Evolutionary conservation across 139 green algal species (phyloP), one percentile per base, ranked within the genome.

Genomic region (Edaphochlamys debaryana): DNA sequence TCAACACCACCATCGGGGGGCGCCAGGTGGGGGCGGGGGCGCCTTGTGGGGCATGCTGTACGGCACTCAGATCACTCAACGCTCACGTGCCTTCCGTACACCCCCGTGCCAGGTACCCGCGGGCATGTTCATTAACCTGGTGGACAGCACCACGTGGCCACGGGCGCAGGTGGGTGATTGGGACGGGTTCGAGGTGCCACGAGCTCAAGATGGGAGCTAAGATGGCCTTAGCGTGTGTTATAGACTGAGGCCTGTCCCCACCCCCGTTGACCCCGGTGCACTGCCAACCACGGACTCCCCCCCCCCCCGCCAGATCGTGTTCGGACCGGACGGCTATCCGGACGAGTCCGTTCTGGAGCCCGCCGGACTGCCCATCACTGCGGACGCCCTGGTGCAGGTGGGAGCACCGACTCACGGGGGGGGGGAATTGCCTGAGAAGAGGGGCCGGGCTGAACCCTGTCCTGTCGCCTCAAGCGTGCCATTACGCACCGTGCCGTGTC

Each of bases 101-200:
- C 69, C n/a, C 1, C 27, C n/a, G 9, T 50, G 20, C 5, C 70
- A 79, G 70, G 30, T 79, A 15, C 70, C 70, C 15, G 70, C 70
- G n/a, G 72, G 72, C 63, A 79, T 79, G 36, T 54, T 54, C 36
- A 79, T 79, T 23, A 79, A 68, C 50, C 13, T 54, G 7, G 54
- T 79, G 4, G 58, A 79, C 50, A 79, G 52, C 54, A 69, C 9
- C 34, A 50, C 48, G 37, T 36, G 17, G 13, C 66, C 72, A 8
- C 4, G 54, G 30, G 8, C 54, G 19, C 19, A 17, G 20, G 19
- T 17, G 19, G 17, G 17, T 22, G 54, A 29, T 5, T 30, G 54
- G 54, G 13, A 8, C 54, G 11, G 48, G 48, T 15, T 54, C 48
- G 11, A 54, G 11, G 15, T 15, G 15, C 11, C 48, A 15, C 48